Base-by-base conservation (phyloP, 140 eudicot genomes). In the Bidens hawaiensis region DNA sequence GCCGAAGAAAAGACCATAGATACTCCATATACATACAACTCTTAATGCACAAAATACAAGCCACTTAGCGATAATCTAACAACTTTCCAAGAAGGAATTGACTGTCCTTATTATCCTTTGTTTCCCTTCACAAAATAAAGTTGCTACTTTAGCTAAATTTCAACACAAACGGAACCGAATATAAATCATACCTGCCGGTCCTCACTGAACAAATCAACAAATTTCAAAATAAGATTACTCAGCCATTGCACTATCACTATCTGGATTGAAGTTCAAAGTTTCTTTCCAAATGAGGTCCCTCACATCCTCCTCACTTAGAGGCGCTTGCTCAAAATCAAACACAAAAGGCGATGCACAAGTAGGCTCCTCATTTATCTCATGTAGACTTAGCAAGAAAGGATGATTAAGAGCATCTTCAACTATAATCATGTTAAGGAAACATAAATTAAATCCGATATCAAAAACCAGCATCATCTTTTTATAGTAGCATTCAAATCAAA, bases 321-420 rank as follows among this genome's bases (percentile, higher is more conserved):
- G 52, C 12, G 79, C 66, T 70, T 90, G 95, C 53, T 90, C 97
- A 68, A 86, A 85, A 77, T 86, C 95, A 67, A 90, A 90, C 14
- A 62, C 63, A 67, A 90, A 90, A 1, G 97, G 90, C n/a, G 78
- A 71, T 19, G 85, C 31, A 74, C 97, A 90, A 74, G 78, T 81
- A 7, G 97, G 97, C 82, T 90, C 97, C 75, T 90, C 97, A 2
- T 90, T 90, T 67, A 90, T 90, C 90, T 90, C 97, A 52, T 90
- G 97, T 19, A 90, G 85, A 64, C 97, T 81, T 42, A 60, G 76
- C 53, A 90, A 53, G 69, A 86, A 90, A 23, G 97, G 95, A 62
- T 90, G 97, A 77, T 81, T 81, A 56, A 89, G 64, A 23, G 97
- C 97, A 42, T 86, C 95, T 73, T 89, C 97, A 63, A 89, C 97